A percentile compares a stretch with the other conserved stretches of the same genome.
These are phyloP conservation scores for Arthrobotrys iridis DNA, from an alignment of 2,329 filamentous ascomycete species.

Conservation along the genomic window DNA sequence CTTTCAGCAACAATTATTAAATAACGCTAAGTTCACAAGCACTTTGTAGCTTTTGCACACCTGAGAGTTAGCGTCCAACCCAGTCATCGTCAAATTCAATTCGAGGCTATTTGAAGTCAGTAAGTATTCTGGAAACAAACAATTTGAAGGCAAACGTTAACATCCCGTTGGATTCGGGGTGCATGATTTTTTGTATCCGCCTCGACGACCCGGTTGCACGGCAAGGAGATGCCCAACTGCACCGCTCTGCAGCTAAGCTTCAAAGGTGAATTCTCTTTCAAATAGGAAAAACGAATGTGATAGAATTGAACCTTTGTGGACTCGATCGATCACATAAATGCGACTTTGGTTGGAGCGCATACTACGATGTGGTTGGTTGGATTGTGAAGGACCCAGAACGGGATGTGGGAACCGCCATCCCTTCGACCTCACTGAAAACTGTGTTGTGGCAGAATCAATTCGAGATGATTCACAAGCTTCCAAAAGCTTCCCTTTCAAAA, in stretches of 20 bases:
- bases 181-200: slow-evolving; percentile 22
- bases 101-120: slow-evolving; percentile 31
- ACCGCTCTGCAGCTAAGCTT: slow-evolving; percentile 27
- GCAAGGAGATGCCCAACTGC: slow-evolving; percentile 36
- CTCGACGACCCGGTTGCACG: slow-evolving; percentile 39
- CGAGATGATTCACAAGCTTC: slow-evolving; percentile 8
- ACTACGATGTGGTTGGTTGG: slow-evolving; percentile 17
- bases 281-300: not conserved
- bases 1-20: not conserved
- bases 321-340: slow-evolving; percentile 24
- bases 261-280: slow-evolving; percentile 1
- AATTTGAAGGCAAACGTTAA: slow-evolving; percentile 41
- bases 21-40: slow-evolving; percentile 19
- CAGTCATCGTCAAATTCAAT: slow-evolving; percentile 15
- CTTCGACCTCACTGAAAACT: slow-evolving; percentile 12
- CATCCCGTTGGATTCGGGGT: slow-evolving; percentile 31
- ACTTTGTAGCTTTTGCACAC: slow-evolving; percentile 15
- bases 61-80: not conserved
- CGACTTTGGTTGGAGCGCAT: slow-evolving; percentile 22
- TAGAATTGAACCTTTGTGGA: not conserved
- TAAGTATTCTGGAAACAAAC: slow-evolving; percentile 28
- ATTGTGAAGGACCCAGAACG: slow-evolving; percentile 5
- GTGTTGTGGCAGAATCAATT: slow-evolving; percentile 16
- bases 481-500: slow-evolving; percentile 10
- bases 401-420: slow-evolving; percentile 24